Evolutionary conservation across 345 rosid genomes (phyloP), one percentile per base, ranked within the genome.

Genomic region (Aquilaria malaccensis): DNA sequence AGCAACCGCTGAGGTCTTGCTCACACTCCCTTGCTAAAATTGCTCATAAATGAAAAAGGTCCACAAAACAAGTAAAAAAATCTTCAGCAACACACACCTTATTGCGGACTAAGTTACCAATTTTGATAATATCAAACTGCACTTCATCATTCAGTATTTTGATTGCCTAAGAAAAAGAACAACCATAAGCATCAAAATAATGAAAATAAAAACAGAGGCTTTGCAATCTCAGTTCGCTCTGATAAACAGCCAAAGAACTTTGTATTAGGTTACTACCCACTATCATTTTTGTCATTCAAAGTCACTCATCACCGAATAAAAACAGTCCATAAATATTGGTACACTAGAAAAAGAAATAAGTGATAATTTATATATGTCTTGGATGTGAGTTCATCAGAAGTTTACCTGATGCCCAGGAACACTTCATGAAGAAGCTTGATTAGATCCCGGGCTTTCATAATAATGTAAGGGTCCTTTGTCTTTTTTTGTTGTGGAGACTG

Each of bases 341-440:
- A 22, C 22, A 22, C 22, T 22, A 22, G 22, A 22, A 22, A 22
- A 22, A 22, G 22, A 22, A 22, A 22, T 22, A 22, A 22, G 22
- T 22, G 22, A 22, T 22, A 0, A 22, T 22, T 22, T 22, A 22
- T 22, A 22, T 22, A 22, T 22, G 22, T 22, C 22, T 22, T 22
- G 22, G 22, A 37, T 37, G 7, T 37, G 43, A 37, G 7, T 37
- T 1, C 43, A 37, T 29, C 49, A 56, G 33, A 58, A 13, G 33
- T 53, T 29, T 79, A 87, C 97, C 87, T 87, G 97, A 72, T 90
- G 91, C 45, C 97, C 99, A 67, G 96, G 92, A 63, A 94, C 97
- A 76, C 97, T 90, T 86, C 97, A 79, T 3, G 99, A 83, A 94
- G 70, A 67, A 94, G 96, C 79, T 83, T 80, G 56, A 94, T 76